A percentile compares a stretch with the other conserved stretches of the same genome.
These are phyloP conservation scores for Hammondia hammondi DNA, from an alignment of 169 alveolate genomes.

Conservation along the genomic window DNA sequence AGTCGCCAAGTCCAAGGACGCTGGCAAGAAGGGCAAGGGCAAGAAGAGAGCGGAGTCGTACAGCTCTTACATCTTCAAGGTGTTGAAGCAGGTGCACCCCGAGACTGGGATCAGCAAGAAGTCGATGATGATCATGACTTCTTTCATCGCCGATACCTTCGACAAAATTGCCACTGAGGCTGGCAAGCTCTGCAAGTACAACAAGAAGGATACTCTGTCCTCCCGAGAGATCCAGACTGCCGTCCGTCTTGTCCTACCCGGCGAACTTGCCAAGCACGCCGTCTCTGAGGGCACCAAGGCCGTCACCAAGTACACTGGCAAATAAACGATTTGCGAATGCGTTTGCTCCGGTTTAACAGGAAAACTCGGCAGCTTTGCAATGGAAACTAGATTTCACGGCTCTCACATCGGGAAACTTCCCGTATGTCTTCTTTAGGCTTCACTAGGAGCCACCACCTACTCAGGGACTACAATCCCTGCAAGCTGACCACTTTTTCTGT, in stretches of 20 bases:
- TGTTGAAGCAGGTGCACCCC: slow-evolving; percentile 96
- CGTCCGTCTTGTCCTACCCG: slow-evolving; percentile 99
- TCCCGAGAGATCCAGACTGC: slow-evolving; percentile 99
- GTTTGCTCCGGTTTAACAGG: neutral
- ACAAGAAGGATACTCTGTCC: slow-evolving; percentile 95
- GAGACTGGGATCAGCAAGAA: slow-evolving; percentile 96
- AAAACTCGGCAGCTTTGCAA: neutral
- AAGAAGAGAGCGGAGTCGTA: slow-evolving; percentile 70
- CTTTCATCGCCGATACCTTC: slow-evolving; percentile 95
- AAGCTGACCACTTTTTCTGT: neutral
- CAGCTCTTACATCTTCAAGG: slow-evolving; percentile 95
- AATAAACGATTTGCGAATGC: neutral
- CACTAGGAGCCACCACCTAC: slow-evolving; percentile 57
- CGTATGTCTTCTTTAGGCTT: slow-evolving; percentile 43
- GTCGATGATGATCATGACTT: slow-evolving; percentile 99
- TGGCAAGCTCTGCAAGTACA: slow-evolving; percentile 94
- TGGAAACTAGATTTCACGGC: neutral
- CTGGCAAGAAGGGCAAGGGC: slow-evolving; percentile 67
- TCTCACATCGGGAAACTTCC: neutral
- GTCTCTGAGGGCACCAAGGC: slow-evolving; percentile 99
- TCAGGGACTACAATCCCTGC: neutral
- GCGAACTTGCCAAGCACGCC: slow-evolving; percentile 99
- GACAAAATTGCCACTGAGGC: slow-evolving; percentile 96
- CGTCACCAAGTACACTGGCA: slow-evolving; percentile 95
- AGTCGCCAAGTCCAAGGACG: slow-evolving; percentile 52